phyloP scores from a whole-genome alignment of 345 rosid species.

The Raphanus raphanistrum region DNA sequence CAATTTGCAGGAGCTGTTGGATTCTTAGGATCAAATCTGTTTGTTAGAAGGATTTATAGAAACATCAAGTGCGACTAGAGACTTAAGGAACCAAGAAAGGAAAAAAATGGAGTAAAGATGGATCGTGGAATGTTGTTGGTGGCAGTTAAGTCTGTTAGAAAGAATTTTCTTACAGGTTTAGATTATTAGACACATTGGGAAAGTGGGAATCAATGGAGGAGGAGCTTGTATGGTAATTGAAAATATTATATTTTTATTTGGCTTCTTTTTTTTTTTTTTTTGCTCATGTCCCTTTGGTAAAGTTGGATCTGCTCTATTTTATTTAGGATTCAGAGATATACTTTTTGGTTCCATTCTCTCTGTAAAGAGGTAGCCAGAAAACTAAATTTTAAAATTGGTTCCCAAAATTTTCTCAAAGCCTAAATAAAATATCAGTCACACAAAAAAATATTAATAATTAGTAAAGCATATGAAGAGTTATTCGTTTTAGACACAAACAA shows the following conservation, averaged over 20 bases:
- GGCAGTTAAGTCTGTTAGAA: conserved; percentile 16
- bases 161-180: conserved; percentile 15
- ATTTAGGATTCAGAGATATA: conserved; percentile 15
- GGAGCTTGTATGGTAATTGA: conserved; percentile 12
- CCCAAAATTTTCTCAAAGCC: too few relatives aligned
- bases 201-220: background rate
- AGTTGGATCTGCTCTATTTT: conserved; percentile 20
- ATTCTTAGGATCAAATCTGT: conserved; percentile 80
- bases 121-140: conserved; percentile 4
- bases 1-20: conserved; percentile 81
- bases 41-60: conserved; percentile 91
- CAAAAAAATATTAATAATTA: background rate
- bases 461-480: background rate
- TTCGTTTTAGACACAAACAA: background rate
- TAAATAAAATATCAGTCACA: background rate
- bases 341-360: background rate
- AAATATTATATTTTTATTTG: conserved; percentile 21
- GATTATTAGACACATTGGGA: conserved; percentile 4
- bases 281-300: conserved; percentile 1
- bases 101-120: background rate
- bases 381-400: background rate
- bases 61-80: conserved; percentile 91
- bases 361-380: background rate
- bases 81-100: background rate
- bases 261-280: background rate